phyloP scores from a whole-genome alignment of 2,329 filamentous ascomycete genomes.

The Phyllosticta citribraziliensis region DNA sequence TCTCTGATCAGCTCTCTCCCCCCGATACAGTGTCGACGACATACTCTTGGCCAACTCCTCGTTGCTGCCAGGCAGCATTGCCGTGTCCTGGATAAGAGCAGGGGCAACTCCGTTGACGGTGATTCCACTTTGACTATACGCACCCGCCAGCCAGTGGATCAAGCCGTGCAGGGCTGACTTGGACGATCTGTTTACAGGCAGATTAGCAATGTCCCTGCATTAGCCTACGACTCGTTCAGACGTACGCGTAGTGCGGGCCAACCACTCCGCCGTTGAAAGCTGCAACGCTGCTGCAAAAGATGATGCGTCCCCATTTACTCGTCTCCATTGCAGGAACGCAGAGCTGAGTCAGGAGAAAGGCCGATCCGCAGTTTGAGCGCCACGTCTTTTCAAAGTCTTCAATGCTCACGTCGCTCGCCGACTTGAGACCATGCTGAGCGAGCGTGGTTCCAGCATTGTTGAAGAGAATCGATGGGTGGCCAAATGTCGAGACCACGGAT shows the following conservation, averaged over 20 bases:
- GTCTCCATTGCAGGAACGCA: conserved; percentile 29
- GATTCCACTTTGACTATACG: conserved; percentile 35
- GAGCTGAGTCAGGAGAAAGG: conserved; percentile 29
- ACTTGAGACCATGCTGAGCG: conserved; percentile 17
- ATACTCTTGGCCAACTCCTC: conserved; percentile 27
- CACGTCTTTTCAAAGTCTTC: conserved; percentile 29
- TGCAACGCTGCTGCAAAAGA: conserved; percentile 31
- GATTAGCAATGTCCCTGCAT: background rate
- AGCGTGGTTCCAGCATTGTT: conserved; percentile 27
- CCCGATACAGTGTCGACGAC: conserved; percentile 1
- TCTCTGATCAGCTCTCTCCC: background rate
- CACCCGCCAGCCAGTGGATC: conserved; percentile 36
- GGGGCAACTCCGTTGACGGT: conserved; percentile 41
- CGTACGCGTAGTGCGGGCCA: conserved; percentile 31
- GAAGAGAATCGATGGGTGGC: conserved; percentile 32
- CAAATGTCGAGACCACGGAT: conserved; percentile 23
- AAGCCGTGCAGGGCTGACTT: conserved; percentile 39
- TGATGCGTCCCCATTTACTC: conserved; percentile 26
- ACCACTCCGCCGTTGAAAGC: conserved; percentile 32
- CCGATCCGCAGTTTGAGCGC: conserved; percentile 28
- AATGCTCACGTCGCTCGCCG: conserved; percentile 24
- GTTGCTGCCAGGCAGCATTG: conserved; percentile 32
- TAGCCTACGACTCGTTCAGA: background rate
- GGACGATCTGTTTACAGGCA: conserved; percentile 10
- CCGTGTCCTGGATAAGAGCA: conserved; percentile 36